A percentile compares a stretch with the other conserved stretches of the same genome.
phyloP scores from a whole-genome alignment of 805 yeast species.

The Monosporozyma aquatica region DNA sequence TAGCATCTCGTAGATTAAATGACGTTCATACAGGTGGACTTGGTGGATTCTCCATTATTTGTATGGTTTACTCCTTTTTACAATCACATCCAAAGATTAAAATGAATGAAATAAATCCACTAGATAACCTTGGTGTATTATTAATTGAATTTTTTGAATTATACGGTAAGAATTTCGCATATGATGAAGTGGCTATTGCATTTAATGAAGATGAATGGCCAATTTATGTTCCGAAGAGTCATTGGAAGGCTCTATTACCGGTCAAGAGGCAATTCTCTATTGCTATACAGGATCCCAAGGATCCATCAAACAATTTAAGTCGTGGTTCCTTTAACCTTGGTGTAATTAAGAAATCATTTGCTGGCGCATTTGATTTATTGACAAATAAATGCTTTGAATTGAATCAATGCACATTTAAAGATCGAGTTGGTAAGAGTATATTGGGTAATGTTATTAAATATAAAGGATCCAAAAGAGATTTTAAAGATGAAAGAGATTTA shows the following conservation, averaged over 20 bases:
- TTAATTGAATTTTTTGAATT: constrained; percentile 87
- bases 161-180: constrained; percentile 84
- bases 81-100: constrained; percentile 68
- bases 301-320: constrained; percentile 68
- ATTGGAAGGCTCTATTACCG: constrained; percentile 38
- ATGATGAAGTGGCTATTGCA: constrained; percentile 65
- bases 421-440: constrained; percentile 62
- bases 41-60: constrained; percentile 90
- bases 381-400: constrained; percentile 67
- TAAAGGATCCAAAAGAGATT: constrained; percentile 66
- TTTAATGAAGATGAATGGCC: constrained; percentile 44
- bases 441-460: constrained; percentile 72
- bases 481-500: constrained; percentile 60
- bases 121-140: constrained; percentile 74
- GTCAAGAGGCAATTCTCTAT: constrained; percentile 45
- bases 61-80: constrained; percentile 73
- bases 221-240: constrained; percentile 48
- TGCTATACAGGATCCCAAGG: constrained; percentile 86
- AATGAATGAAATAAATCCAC: constrained; percentile 55
- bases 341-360: constrained; percentile 74
- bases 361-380: constrained; percentile 75
- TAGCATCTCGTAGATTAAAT: constrained; percentile 66
- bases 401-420: constrained; percentile 54
- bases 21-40: constrained; percentile 90
- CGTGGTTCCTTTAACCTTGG: constrained; percentile 75